Percentiles rank a stretch among this genome's conserved stretches.
Conservation (phyloP, 1,284 basidiomycete genomes). For the Abortiporus biennis region DNA sequence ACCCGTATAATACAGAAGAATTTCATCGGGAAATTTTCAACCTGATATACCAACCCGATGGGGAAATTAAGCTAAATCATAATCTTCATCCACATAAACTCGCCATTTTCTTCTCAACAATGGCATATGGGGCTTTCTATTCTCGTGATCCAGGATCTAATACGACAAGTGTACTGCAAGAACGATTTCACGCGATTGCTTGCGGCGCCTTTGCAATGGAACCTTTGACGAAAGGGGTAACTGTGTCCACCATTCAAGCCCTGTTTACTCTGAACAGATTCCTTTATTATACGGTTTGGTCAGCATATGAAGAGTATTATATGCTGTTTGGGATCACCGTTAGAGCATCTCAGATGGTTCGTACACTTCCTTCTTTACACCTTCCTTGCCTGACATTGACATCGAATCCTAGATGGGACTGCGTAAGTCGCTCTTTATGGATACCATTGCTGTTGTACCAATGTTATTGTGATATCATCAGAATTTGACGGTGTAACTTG, state of each 20-base stretch:
- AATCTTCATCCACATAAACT: slow-evolving; percentile 42
- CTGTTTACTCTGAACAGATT: slow-evolving; percentile 41
- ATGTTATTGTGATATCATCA: slow-evolving; percentile 20
- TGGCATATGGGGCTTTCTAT: slow-evolving; percentile 38
- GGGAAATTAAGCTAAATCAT: too few relatives aligned
- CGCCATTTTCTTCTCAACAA: slow-evolving; percentile 41
- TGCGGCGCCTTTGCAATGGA: slow-evolving; percentile 40
- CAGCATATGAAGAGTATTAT: slow-evolving; percentile 40
- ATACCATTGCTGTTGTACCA: too few relatives aligned
- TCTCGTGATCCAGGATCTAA: slow-evolving; percentile 30
- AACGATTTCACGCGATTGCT: slow-evolving; percentile 38
- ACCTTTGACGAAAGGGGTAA: slow-evolving; percentile 36
- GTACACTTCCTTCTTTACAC: slow-evolving; percentile 16
- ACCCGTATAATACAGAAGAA: slow-evolving; percentile 33
- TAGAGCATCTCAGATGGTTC: slow-evolving; percentile 38
- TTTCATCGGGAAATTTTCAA: slow-evolving; percentile 32
- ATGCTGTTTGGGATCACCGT: slow-evolving; percentile 37
- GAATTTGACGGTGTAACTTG: slow-evolving; percentile 49
- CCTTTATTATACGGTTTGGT: slow-evolving; percentile 33
- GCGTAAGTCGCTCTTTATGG: slow-evolving; percentile 32
- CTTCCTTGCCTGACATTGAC: neutral
- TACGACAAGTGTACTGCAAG: slow-evolving; percentile 24
- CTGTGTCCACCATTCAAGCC: slow-evolving; percentile 40
- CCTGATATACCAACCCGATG: slow-evolving; percentile 32
- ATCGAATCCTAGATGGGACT: slow-evolving; percentile 37